phyloP scores from a whole-genome alignment of 2,329 filamentous ascomycete species.

The Pezicula neosporulosa region DNA sequence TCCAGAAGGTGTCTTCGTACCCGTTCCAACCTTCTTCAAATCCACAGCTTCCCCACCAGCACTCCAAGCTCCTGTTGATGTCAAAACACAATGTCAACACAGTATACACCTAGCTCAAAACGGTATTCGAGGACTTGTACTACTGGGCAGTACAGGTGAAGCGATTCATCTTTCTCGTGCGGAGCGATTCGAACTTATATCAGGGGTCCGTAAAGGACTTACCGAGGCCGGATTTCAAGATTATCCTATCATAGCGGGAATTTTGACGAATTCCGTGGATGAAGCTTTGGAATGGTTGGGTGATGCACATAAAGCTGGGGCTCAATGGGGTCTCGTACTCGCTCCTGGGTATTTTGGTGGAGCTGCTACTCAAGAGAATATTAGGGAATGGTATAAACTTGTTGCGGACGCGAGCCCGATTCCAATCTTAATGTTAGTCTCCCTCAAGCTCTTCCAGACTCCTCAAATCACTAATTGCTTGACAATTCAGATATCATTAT shows the following conservation, averaged over 20 bases:
- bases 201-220: constrained; percentile 49
- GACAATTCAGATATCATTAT: constrained; percentile 41
- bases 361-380: constrained; percentile 50
- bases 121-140: constrained; percentile 55
- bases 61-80: constrained; percentile 40
- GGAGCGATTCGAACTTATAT: constrained; percentile 51
- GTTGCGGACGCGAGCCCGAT: constrained; percentile 56
- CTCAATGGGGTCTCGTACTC: constrained; percentile 60
- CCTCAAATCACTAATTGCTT: background rate
- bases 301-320: constrained; percentile 50
- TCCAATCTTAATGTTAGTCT: constrained; percentile 55
- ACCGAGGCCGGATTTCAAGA: constrained; percentile 50
- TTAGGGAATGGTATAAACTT: constrained; percentile 55
- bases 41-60: constrained; percentile 6
- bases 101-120: constrained; percentile 53
- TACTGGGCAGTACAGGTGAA: constrained; percentile 60
- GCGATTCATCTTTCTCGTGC: constrained; percentile 53
- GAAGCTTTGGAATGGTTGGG: constrained; percentile 47
- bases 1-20: constrained; percentile 49
- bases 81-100: constrained; percentile 52
- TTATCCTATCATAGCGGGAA: constrained; percentile 55
- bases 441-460: background rate
- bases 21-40: constrained; percentile 56
- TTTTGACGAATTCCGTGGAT: constrained; percentile 51
- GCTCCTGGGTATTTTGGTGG: constrained; percentile 61